Evolutionary conservation across 1,284 basidiomycete genomes (phyloP).

Genomic region (Cutaneotrichosporon dermatis): DNA sequence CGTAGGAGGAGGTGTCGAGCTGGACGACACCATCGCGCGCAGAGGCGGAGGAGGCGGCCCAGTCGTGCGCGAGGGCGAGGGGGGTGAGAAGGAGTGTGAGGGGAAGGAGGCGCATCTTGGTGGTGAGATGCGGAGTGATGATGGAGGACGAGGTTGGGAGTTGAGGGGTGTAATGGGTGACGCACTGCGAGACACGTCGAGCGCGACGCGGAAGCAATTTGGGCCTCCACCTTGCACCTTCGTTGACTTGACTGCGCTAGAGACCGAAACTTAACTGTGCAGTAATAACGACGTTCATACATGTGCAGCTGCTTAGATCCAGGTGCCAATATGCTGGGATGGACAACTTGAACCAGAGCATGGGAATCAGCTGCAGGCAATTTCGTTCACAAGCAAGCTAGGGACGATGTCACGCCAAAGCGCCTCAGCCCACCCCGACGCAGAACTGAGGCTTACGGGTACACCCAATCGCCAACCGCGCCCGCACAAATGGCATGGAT

Average conservation of each 20-base stretch:
- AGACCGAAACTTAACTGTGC: too few species aligned
- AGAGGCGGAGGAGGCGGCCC: constrained; percentile 58
- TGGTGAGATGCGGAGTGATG: not conserved
- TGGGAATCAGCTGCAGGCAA: too few species aligned
- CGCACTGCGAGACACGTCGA: not conserved
- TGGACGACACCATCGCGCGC: constrained; percentile 69
- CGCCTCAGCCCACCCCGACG: too few species aligned
- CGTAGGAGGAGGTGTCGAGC: constrained; percentile 68
- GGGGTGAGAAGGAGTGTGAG: constrained; percentile 21
- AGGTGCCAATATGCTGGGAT: too few species aligned
- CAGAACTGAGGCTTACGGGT: too few species aligned
- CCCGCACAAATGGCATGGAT: not conserved
- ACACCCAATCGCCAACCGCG: too few species aligned
- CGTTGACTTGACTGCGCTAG: too few species aligned
- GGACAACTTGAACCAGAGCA: too few species aligned
- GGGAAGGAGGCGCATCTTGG: constrained; percentile 25
- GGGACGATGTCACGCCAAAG: too few species aligned
- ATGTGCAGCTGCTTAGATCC: not conserved
- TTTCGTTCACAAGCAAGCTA: too few species aligned
- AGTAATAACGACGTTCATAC: too few species aligned
- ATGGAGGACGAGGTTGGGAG: not conserved
- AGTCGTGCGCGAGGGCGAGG: constrained; percentile 30
- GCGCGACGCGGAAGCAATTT: not conserved
- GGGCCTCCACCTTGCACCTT: not conserved
- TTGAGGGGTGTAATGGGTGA: not conserved